Base-by-base conservation (phyloP, 2,329 filamentous ascomycete genomes). In the Colletotrichum australisinense region DNA sequence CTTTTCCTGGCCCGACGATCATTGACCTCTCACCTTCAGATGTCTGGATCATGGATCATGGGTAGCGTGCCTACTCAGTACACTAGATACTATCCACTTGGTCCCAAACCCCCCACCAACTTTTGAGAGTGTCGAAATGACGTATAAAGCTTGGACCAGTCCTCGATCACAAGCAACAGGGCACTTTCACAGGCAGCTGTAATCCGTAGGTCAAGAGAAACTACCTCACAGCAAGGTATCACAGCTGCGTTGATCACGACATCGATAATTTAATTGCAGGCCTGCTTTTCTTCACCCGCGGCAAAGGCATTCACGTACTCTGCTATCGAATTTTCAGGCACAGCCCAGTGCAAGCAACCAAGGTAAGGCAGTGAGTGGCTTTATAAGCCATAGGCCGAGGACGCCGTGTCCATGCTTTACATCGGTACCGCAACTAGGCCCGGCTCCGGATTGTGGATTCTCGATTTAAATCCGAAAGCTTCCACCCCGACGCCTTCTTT, bases 391-490 rank as follows among this genome's bases (percentile, higher is more conserved):
- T 7, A n/a, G 42, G 19, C 42, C 42, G 19, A 22, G 19, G 19
- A 49, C 42, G 19, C 42, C 42, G 42, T 11, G 19, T 11, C 8
- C 32, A 35, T 35, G 32, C 42, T 11, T 49, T 4, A 49, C 42
- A 49, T 49, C 42, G 42, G 42, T 19, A 49, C 42, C 42, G 8
- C 19, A n/a, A 49, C 42, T 49, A n/a, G 42, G 46, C 14, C 57
- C 22, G 35, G 28, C 22, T 57, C 32, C 38, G 28, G 42, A n/a
- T 49, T 26, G 19, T 32, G 63, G 57, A 35, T 35, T 35, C 46
- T 49, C 35, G 63, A n/a, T 49, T 16, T 67, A 57, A 62, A 57
- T 63, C 64, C 35, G 64, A 72, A 59, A 42, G 35, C 26, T 26
- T 65, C 28, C 62, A 30, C 12, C 19, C 24, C 35, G 24, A 8